Evolutionary conservation across 2,329 filamentous ascomycete species (phyloP).

Genomic region (Exserohilum turcica): DNA sequence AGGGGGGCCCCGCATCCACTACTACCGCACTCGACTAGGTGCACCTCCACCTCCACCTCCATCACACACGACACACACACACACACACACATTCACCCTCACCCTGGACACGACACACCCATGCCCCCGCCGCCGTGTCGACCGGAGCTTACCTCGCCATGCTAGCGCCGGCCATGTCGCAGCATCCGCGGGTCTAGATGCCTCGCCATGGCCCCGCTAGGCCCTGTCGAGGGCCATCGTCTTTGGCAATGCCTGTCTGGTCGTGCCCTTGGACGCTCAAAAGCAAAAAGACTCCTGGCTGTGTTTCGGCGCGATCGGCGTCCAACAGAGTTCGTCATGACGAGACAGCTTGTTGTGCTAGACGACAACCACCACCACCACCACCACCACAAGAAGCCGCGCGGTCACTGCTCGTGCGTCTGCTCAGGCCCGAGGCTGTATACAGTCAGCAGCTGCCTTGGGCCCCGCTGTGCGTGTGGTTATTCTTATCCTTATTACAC

Average conservation of each 20-base stretch:
- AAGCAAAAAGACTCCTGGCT: too few relatives aligned
- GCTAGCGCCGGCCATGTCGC: slow-evolving; percentile 10
- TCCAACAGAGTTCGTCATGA: slow-evolving; percentile 7
- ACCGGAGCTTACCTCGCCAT: slow-evolving; percentile 8
- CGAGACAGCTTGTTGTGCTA: too few relatives aligned
- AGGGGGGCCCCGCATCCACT: neutral
- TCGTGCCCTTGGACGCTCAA: neutral
- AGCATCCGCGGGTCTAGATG: slow-evolving; percentile 29
- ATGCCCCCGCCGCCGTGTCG: neutral
- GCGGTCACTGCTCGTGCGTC: slow-evolving; percentile 9
- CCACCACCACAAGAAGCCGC: too few relatives aligned
- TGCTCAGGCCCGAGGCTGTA: neutral
- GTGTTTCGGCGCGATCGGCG: slow-evolving; percentile 20
- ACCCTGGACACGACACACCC: too few relatives aligned
- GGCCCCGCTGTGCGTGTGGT: too few relatives aligned
- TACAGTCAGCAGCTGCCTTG: too few relatives aligned
- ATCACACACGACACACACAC: too few relatives aligned
- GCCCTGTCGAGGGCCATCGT: neutral
- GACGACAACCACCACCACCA: too few relatives aligned
- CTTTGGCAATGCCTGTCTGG: neutral
- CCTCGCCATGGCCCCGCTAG: slow-evolving; percentile 17
- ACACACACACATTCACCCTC: too few relatives aligned
- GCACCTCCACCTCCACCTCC: too few relatives aligned
- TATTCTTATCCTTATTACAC: too few relatives aligned
- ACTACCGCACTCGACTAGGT: too few relatives aligned